A percentile compares a stretch with the other conserved stretches of the same genome.
Evolutionary conservation across 208 protist genomes (phyloP).

Genomic region (Wallacemonas sp.): DNA sequence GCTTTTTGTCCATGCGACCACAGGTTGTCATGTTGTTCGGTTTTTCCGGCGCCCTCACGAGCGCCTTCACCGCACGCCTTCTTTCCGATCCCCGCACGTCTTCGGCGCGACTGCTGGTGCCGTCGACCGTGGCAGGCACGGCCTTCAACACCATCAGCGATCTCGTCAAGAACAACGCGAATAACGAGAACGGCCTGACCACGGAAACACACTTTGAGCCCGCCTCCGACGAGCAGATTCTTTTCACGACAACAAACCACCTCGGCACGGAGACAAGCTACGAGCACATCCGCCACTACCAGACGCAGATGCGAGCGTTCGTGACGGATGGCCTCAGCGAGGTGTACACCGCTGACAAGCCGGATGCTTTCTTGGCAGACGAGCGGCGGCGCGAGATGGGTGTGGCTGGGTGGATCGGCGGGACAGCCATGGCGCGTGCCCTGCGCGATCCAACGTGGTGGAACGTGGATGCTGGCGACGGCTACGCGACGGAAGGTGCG

Average conservation of each 20-base stretch:
- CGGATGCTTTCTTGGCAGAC: constrained; percentile 11
- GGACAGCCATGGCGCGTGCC: not conserved
- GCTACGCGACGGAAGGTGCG: not conserved
- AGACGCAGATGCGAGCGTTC: constrained; percentile 18
- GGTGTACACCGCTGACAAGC: not conserved
- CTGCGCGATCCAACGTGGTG: constrained; percentile 3
- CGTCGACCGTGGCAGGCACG: not conserved
- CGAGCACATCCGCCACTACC: constrained; percentile 16
- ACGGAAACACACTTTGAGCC: too few species aligned
- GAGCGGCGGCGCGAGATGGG: constrained; percentile 16
- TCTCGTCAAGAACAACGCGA: too few species aligned
- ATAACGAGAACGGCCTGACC: too few species aligned
- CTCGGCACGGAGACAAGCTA: constrained; percentile 15
- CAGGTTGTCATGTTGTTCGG: not conserved
- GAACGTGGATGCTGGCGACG: not conserved
- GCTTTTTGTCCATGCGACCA: not conserved
- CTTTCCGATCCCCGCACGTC: constrained; percentile 15
- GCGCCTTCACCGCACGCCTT: constrained; percentile 12
- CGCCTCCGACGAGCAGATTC: constrained; percentile 18
- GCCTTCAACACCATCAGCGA: not conserved
- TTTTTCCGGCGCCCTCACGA: constrained; percentile 10
- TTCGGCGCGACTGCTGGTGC: constrained; percentile 5
- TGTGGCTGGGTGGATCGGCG: constrained; percentile 22
- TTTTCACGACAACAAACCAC: constrained; percentile 20
- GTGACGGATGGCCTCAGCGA: constrained; percentile 1